Evolutionary conservation across 495 filamentous ascomycete species (phyloP), one percentile per base, ranked within the genome.

Genomic region (Xylaria bambusicola): DNA sequence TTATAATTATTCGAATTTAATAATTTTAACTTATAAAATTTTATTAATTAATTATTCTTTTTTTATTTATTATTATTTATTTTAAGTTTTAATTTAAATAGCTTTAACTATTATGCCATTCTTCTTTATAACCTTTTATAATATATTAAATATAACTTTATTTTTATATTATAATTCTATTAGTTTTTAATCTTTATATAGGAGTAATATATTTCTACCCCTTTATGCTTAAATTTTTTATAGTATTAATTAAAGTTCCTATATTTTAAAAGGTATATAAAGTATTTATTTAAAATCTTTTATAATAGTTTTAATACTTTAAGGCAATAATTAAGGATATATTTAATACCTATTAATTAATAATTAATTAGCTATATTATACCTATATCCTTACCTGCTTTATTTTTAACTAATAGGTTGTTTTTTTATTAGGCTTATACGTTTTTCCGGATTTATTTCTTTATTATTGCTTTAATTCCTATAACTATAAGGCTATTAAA

Each of bases 281-380:
- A 50, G 52, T 61, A 55, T 58, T 41, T 52, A 23, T 38, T 41
- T 62, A 47, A 65, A 44, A 51, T 62, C 47, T 50, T 48, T 60
- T 62, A 56, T 2, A 26, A 23, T 49, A 29, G 35, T 56, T n/a
- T 46, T 15, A 60, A 55, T 46, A 26, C 27, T 65, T 52, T 33
- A 50, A 56, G 26, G 26, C 27, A 58, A 23, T 46, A 23, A 23
- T 46, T 46, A 12, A 46, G 42, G 10, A 23, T 46, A 26, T 46
- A 46, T 46, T 46, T 46, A 26, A 46, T 24, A 13, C 24, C 24
- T 46, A 5, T 5, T 13, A 15, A 21, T n/a, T n/a, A n/a, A n/a
- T n/a, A 10, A 6, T 46, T 58, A 62, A 52, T 38, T 27, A 8
- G 20, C 41, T 42, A 46, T 38, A 61, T 56, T n/a, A 51, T 51